These are phyloP conservation scores for Epithele typhae DNA, from an alignment of 768 basidiomycete genomes.

Conservation along the genomic window DNA sequence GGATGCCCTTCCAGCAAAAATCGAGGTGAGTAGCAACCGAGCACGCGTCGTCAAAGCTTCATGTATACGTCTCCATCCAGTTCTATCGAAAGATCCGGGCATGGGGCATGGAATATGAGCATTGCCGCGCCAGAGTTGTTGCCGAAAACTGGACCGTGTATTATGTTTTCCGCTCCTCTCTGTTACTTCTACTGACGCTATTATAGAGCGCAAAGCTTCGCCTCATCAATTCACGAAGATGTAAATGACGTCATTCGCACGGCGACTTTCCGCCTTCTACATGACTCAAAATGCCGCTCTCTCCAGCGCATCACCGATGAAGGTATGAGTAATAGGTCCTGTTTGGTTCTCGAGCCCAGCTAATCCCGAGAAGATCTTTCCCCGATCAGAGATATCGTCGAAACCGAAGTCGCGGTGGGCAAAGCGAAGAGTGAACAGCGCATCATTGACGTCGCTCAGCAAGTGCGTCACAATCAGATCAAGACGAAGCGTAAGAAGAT, in stretches of 20 bases:
- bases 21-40: constrained; percentile 8
- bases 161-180: constrained; percentile 14
- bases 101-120: constrained; percentile 8
- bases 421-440: constrained; percentile 25
- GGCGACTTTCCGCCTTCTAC: too few species aligned
- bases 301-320: too few species aligned
- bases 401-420: constrained; percentile 26
- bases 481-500: constrained; percentile 38
- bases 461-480: constrained; percentile 30
- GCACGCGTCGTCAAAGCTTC: neutral
- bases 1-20: neutral
- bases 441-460: constrained; percentile 24
- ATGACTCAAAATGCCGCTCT: too few species aligned
- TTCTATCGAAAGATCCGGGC: constrained; percentile 2
- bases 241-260: too few species aligned
- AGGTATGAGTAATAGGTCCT: too few species aligned
- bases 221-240: too few species aligned
- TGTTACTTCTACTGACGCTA: too few species aligned
- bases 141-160: neutral
- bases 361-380: too few species aligned
- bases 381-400: constrained; percentile 20
- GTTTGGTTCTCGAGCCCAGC: constrained; percentile 23
- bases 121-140: neutral
- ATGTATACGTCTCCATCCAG: too few species aligned
- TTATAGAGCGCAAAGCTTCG: too few species aligned